Percentiles rank a stretch among this genome's conserved stretches.
Conservation (phyloP, 371 early-diverging fungal species). For the Rhizomucor pusillus region DNA sequence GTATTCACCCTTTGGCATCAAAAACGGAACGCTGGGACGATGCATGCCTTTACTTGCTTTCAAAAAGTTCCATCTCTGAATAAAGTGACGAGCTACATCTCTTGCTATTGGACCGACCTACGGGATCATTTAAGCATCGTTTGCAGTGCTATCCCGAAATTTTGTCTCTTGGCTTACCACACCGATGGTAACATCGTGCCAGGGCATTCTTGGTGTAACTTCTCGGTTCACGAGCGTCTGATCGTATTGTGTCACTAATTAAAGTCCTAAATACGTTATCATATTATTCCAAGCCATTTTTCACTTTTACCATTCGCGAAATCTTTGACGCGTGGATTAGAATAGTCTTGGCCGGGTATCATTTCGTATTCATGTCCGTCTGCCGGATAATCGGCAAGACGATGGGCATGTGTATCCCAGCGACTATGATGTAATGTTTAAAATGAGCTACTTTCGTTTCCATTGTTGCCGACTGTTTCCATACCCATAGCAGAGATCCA, state of each 20-base stretch:
- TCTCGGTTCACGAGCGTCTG: constrained; percentile 53
- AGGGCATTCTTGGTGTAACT: constrained; percentile 85
- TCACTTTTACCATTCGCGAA: constrained; percentile 63
- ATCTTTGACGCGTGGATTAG: constrained; percentile 88
- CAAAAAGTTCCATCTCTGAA: constrained; percentile 90
- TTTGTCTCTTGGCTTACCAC: constrained; percentile 37
- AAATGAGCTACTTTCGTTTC: neutral
- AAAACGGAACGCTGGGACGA: constrained; percentile 61
- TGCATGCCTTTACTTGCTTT: constrained; percentile 69
- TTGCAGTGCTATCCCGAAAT: too few species aligned
- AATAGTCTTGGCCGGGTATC: constrained; percentile 89
- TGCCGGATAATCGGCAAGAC: constrained; percentile 61
- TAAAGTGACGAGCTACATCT: constrained; percentile 90
- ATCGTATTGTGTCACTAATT: constrained; percentile 49
- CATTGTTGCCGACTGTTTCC: neutral
- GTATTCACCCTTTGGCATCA: constrained; percentile 80
- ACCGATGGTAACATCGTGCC: constrained; percentile 88
- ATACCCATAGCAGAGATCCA: constrained; percentile 87
- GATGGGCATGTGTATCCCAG: constrained; percentile 79
- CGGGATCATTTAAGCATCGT: constrained; percentile 10
- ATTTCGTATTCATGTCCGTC: constrained; percentile 34
- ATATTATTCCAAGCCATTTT: neutral
- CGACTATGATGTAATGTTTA: constrained; percentile 51
- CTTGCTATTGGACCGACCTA: constrained; percentile 73
- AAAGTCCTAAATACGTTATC: neutral